phyloP scores from a whole-genome alignment of 306 rosid species.

The Lotus japonicus region DNA sequence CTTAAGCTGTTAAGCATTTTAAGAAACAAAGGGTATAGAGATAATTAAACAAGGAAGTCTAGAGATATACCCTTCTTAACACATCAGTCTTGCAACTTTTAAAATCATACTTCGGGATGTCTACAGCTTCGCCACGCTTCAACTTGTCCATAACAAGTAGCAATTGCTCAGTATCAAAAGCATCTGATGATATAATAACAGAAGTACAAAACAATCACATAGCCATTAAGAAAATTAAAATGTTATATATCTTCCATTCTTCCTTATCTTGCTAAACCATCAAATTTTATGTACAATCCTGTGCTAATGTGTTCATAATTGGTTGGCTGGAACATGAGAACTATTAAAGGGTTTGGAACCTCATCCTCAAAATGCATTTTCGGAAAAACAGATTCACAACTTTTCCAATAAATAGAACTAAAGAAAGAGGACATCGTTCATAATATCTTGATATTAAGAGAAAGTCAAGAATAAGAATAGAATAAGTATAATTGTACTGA shows the following conservation, averaged over 20 bases:
- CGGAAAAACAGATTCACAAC: not conserved
- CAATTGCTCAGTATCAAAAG: conserved; percentile 82
- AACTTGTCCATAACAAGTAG: conserved; percentile 74
- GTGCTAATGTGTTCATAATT: not conserved
- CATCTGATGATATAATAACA: conserved; percentile 53
- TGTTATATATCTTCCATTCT: not conserved
- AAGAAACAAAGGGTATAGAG: not conserved
- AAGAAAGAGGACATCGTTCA: not conserved
- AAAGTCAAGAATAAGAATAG: conserved; percentile 2
- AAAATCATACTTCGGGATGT: conserved; percentile 86
- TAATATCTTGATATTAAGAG: not conserved
- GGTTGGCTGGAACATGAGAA: not conserved
- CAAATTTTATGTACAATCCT: not conserved
- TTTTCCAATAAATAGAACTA: not conserved
- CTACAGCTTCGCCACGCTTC: conserved; percentile 85
- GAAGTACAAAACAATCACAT: not conserved
- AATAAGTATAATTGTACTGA: conserved; percentile 35
- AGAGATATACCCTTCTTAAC: conserved; percentile 76
- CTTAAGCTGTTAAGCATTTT: not conserved
- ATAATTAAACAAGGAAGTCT: not conserved
- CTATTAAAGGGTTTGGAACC: not conserved
- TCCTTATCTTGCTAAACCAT: not conserved
- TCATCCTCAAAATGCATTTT: not conserved
- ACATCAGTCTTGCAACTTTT: conserved; percentile 76
- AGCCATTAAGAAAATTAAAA: conserved; percentile 6